A percentile compares a stretch with the other conserved stretches of the same genome.
Evolutionary conservation across 1,139 yeast genomes (phyloP).

Genomic region (Geotrichum restrictum): DNA sequence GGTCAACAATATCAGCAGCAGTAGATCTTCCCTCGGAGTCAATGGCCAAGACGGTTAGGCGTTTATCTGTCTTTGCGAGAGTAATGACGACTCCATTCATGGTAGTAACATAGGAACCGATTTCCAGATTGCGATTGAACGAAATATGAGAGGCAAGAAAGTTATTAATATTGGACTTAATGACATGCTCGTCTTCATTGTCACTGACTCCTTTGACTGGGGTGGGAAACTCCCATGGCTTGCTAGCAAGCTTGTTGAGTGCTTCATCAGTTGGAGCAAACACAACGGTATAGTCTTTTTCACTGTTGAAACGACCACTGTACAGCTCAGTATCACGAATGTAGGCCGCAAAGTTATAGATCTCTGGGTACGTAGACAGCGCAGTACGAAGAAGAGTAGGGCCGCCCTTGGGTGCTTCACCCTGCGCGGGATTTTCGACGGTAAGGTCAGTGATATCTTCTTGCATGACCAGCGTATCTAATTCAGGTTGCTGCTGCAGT

Average conservation of each 20-base stretch:
- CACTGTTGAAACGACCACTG: slow-evolving; percentile 32
- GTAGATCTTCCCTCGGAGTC: slow-evolving; percentile 18
- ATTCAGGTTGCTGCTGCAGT: background rate
- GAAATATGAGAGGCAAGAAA: slow-evolving; percentile 36
- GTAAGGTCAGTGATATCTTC: slow-evolving; percentile 1
- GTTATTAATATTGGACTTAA: slow-evolving; percentile 31
- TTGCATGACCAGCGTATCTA: slow-evolving; percentile 2
- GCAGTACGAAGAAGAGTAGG: slow-evolving; percentile 37
- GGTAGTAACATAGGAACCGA: slow-evolving; percentile 24
- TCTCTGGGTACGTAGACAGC: slow-evolving; percentile 34
- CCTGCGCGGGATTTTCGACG: slow-evolving; percentile 4
- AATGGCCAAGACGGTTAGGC: slow-evolving; percentile 14
- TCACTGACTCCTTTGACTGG: slow-evolving; percentile 24
- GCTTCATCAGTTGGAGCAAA: slow-evolving; percentile 39
- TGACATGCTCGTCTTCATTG: slow-evolving; percentile 31
- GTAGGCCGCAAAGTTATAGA: slow-evolving; percentile 37
- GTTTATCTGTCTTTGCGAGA: slow-evolving; percentile 21
- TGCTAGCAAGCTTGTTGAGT: slow-evolving; percentile 31
- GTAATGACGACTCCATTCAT: slow-evolving; percentile 20
- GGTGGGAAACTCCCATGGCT: slow-evolving; percentile 40
- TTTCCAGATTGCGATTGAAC: slow-evolving; percentile 20
- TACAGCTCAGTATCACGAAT: slow-evolving; percentile 33
- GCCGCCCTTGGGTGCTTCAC: slow-evolving; percentile 23
- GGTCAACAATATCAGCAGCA: slow-evolving; percentile 26
- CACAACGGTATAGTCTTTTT: slow-evolving; percentile 32